Evolutionary conservation across 805 yeast species (phyloP).

Genomic region (Candida multigemmis): DNA sequence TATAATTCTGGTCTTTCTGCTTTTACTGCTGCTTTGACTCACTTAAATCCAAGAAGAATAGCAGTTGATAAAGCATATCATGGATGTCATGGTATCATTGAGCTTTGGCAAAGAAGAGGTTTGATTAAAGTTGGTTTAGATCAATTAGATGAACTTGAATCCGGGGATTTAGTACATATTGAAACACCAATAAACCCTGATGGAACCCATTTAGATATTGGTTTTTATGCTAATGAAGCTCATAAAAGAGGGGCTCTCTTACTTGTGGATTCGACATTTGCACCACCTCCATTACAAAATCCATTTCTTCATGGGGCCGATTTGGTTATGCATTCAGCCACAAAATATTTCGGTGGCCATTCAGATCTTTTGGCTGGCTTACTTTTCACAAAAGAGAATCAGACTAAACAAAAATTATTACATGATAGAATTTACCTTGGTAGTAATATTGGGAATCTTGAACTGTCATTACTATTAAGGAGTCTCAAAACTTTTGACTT

Average conservation of each 20-base stretch:
- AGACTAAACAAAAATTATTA: slow-evolving; percentile 36
- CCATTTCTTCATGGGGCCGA: slow-evolving; percentile 83
- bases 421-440: slow-evolving; percentile 68
- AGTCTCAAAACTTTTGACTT: slow-evolving; percentile 75
- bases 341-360: slow-evolving; percentile 94
- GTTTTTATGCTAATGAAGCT: slow-evolving; percentile 56
- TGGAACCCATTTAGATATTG: slow-evolving; percentile 58
- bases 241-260: slow-evolving; percentile 70
- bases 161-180: slow-evolving; percentile 71
- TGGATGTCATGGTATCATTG: slow-evolving; percentile 69
- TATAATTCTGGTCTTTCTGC: slow-evolving; percentile 81
- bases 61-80: slow-evolving; percentile 79
- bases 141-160: slow-evolving; percentile 29
- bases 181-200: slow-evolving; percentile 88
- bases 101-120: slow-evolving; percentile 51
- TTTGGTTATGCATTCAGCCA: slow-evolving; percentile 85
- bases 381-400: slow-evolving; percentile 51
- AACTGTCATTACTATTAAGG: slow-evolving; percentile 63
- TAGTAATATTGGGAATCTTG: slow-evolving; percentile 71
- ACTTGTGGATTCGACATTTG: slow-evolving; percentile 80
- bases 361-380: slow-evolving; percentile 84
- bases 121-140: slow-evolving; percentile 40
- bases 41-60: slow-evolving; percentile 62
- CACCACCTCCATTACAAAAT: slow-evolving; percentile 83
- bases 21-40: slow-evolving; percentile 63